Evolutionary conservation across 805 yeast genomes (phyloP).

Genomic region (Hanseniaspora lachancei): DNA sequence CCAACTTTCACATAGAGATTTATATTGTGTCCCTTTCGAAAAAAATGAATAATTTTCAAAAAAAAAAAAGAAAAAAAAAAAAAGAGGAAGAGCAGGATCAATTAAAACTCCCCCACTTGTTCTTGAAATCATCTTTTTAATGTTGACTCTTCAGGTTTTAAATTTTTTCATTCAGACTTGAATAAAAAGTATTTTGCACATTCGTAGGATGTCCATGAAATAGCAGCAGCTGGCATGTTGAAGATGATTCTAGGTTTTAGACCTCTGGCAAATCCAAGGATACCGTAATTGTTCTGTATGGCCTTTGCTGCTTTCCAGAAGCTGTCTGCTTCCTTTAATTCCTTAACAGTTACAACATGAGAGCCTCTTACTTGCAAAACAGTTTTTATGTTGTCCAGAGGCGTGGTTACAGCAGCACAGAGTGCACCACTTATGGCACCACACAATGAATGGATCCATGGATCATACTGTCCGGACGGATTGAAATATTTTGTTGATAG

Average conservation of each 20-base stretch:
- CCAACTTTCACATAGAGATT: too few species aligned
- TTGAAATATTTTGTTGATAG: conserved; percentile 64
- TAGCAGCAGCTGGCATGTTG: conserved; percentile 91
- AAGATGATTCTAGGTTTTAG: conserved; percentile 81
- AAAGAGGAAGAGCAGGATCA: too few species aligned
- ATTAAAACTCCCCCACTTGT: not conserved
- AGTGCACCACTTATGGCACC: conserved; percentile 92
- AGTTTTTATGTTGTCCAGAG: conserved; percentile 87
- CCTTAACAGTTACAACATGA: conserved; percentile 29
- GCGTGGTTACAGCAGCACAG: conserved; percentile 90
- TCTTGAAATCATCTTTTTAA: not conserved
- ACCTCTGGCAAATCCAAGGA: conserved; percentile 66
- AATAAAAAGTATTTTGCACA: conserved; percentile 59
- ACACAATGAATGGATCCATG: conserved; percentile 77
- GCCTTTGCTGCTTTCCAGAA: conserved; percentile 58
- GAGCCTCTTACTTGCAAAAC: conserved; percentile 69
- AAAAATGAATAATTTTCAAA: too few species aligned
- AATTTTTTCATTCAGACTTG: not conserved
- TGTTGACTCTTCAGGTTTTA: not conserved
- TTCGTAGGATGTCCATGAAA: conserved; percentile 95
- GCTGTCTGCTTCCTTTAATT: conserved; percentile 43
- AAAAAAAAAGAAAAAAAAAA: too few species aligned
- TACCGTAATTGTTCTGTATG: conserved; percentile 48
- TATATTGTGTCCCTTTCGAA: too few species aligned
- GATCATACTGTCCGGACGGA: conserved; percentile 69